These are phyloP conservation scores for Ascochyta viciae-villosae DNA, from an alignment of 2,329 filamentous ascomycete species.

Conservation along the genomic window DNA sequence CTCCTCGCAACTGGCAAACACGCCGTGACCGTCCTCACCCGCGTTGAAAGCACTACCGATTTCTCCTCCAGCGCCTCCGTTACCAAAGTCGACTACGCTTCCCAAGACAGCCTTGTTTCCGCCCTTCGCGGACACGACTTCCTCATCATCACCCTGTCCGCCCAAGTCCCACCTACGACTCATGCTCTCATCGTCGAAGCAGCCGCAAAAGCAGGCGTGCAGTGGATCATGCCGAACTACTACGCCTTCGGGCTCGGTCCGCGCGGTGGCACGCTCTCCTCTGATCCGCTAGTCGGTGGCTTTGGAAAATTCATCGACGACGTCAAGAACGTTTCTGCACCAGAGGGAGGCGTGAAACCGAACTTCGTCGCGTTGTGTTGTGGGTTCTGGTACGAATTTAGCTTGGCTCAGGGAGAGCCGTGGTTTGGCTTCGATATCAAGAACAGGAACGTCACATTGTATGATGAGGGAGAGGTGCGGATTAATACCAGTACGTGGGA, in stretches of 20 bases:
- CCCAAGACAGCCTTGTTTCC: conserved; percentile 33
- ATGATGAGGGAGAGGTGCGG: conserved; percentile 38
- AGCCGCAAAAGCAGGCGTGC: conserved; percentile 48
- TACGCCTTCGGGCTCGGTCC: conserved; percentile 37
- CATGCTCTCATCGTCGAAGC: conserved; percentile 44
- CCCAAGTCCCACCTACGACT: conserved; percentile 33
- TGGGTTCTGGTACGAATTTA: conserved; percentile 51
- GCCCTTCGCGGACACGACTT: conserved; percentile 49
- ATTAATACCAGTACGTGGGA: conserved; percentile 63
- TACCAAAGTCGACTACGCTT: conserved; percentile 44
- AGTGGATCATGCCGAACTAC: conserved; percentile 52
- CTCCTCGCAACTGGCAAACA: conserved; percentile 40
- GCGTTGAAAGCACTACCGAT: conserved; percentile 49
- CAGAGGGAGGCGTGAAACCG: background rate
- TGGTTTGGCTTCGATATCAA: conserved; percentile 49
- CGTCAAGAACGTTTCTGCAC: conserved; percentile 7
- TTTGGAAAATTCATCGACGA: conserved; percentile 18
- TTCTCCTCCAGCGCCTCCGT: conserved; percentile 51
- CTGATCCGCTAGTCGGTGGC: conserved; percentile 5
- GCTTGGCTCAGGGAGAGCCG: conserved; percentile 34
- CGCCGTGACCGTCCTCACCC: conserved; percentile 51
- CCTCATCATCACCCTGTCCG: conserved; percentile 51
- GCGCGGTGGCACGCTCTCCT: conserved; percentile 1
- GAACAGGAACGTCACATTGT: conserved; percentile 38
- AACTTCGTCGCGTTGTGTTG: conserved; percentile 23